A percentile compares a stretch with the other conserved stretches of the same genome.
These are phyloP conservation scores for Umbelopsis ramanniana DNA, from an alignment of 192 early-diverging fungal species.

Conservation along the genomic window DNA sequence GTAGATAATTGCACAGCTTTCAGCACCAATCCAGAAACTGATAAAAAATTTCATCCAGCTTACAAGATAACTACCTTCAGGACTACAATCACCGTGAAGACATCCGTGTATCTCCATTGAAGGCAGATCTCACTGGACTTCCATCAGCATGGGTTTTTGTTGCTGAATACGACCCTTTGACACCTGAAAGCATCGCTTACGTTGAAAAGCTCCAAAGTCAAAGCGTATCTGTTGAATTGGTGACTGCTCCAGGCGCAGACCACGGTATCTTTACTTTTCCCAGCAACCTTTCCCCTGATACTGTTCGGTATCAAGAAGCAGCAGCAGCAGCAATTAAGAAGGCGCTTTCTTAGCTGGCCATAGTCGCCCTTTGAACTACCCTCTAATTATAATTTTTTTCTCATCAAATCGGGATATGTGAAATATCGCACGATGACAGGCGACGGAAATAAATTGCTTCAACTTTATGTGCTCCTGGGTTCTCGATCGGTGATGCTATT, in stretches of 20 bases:
- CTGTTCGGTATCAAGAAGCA: background rate
- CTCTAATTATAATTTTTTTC: too few species aligned
- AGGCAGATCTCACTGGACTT: constrained; percentile 12
- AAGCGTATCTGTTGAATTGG: background rate
- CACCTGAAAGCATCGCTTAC: background rate
- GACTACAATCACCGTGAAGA: background rate
- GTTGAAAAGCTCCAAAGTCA: background rate
- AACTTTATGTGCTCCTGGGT: too few species aligned
- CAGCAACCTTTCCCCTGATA: background rate
- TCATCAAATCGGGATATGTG: too few species aligned
- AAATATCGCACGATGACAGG: too few species aligned
- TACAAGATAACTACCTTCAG: background rate
- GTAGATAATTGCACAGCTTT: background rate
- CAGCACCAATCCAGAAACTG: background rate
- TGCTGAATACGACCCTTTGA: constrained; percentile 4
- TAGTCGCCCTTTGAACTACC: too few species aligned
- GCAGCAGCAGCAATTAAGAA: background rate
- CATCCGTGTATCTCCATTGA: background rate
- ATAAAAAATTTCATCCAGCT: background rate
- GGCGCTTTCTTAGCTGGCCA: background rate
- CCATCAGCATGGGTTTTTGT: constrained; percentile 2
- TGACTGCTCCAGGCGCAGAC: background rate
- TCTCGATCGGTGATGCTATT: too few species aligned
- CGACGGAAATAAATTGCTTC: too few species aligned
- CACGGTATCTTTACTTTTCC: background rate